Conservation (phyloP, 2,329 filamentous ascomycete species). For the Thermoascus crustaceus region DNA sequence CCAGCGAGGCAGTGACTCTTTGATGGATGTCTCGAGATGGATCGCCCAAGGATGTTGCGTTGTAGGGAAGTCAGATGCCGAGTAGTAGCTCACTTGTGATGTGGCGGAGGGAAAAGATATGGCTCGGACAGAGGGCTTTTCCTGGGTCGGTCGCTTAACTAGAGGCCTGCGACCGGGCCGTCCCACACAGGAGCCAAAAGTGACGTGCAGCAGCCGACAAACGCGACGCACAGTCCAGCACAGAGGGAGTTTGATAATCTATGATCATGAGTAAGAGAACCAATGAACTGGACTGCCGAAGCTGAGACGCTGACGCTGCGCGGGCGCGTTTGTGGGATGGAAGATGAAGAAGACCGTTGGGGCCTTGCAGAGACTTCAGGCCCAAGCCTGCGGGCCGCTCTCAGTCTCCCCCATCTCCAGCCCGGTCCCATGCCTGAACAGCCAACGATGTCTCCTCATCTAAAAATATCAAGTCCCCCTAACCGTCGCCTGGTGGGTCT, state of each 20-base stretch:
- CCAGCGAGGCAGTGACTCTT: neutral
- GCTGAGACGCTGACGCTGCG: too few relatives aligned
- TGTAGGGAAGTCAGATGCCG: neutral
- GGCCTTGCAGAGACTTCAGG: neutral
- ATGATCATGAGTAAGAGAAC: too few relatives aligned
- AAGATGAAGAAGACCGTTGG: neutral
- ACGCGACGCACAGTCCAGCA: neutral
- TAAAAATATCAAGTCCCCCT: neutral
- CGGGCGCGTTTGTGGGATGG: neutral
- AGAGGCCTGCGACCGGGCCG: neutral
- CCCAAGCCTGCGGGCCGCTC: neutral
- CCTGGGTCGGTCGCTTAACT: slow-evolving; percentile 1
- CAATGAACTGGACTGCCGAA: too few relatives aligned
- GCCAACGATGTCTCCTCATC: too few relatives aligned
- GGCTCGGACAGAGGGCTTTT: neutral
- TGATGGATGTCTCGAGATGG: too few relatives aligned
- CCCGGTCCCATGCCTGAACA: neutral
- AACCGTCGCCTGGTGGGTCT: neutral
- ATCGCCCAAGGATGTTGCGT: neutral
- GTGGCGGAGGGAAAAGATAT: slow-evolving; percentile 1
- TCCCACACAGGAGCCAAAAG: neutral
- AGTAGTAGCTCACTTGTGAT: neutral
- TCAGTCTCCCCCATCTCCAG: neutral
- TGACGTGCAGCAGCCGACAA: neutral
- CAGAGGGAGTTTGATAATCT: too few relatives aligned